Evolutionary conservation across 2,329 filamentous ascomycete species (phyloP), one percentile per base, ranked within the genome.

Genomic region (Claviceps quebecensis): DNA sequence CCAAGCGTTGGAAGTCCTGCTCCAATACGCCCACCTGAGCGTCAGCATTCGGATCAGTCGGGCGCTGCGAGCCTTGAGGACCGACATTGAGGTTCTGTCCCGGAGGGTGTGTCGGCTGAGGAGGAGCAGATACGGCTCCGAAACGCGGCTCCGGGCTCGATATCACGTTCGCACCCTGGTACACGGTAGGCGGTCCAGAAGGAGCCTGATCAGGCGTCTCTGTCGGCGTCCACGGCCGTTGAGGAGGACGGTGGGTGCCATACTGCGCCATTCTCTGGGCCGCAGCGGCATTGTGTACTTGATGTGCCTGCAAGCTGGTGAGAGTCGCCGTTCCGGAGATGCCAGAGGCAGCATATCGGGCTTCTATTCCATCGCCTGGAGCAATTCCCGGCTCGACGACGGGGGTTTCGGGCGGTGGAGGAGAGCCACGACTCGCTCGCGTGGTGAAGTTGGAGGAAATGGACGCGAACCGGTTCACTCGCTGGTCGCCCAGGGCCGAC

Each of bases 401-500:
- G 36, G 93, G 88, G 0, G 93, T 97, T 65, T 97, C 91, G 8
- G 93, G 93, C 1, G 93, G 93, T 4, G 93, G 91, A 5, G 93
- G 93, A 29, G 91, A 97, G 44, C 93, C 93, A 59, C 93, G 80
- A 62, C 86, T 90, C 19, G 93, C 93, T 57, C 87, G 82, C 2
- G 91, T 96, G 1, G 93, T 98, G 2, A 90, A 95, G 13, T 83
- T 95, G 0, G 93, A 97, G 14, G 91, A 89, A 7, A 87, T 95
- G 2, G 91, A 96, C 11, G 77, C 74, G 57, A 82, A 81, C 45
- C 81, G 74, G 60, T 78, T 82, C 56, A 84, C 75, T 34, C 71
- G 70, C 48, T 60, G 69, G n/a, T 75, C 72, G 29, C 61, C 61
- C n/a, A 69, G 65, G 61, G 54, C 59, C 19, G 58, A 46, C 41